Evolutionary conservation across 768 basidiomycete genomes (phyloP).

Genomic region (Amanita fuliginea): DNA sequence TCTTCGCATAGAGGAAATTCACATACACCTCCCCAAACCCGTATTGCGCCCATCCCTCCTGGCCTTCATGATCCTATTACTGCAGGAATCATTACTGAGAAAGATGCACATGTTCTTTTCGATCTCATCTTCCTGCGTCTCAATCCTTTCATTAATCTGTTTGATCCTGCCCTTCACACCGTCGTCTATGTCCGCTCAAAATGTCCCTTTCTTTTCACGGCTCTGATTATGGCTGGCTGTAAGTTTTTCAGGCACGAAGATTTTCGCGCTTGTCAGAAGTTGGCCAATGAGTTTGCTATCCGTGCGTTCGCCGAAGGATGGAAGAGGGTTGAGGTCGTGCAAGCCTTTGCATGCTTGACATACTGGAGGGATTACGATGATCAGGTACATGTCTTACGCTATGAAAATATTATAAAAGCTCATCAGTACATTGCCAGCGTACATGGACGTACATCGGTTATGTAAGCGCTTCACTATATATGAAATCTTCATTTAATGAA

Average conservation of each 20-base stretch:
- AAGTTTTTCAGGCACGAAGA: constrained; percentile 70
- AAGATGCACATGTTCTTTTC: constrained; percentile 61
- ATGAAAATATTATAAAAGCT: constrained; percentile 6
- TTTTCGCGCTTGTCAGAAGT: constrained; percentile 57
- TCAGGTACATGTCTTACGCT: constrained; percentile 34
- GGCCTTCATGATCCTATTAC: constrained; percentile 58
- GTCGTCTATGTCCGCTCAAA: constrained; percentile 67
- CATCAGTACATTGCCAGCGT: constrained; percentile 30
- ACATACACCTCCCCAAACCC: constrained; percentile 27
- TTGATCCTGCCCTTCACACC: constrained; percentile 82
- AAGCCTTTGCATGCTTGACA: constrained; percentile 80
- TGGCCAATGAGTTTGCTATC: constrained; percentile 66
- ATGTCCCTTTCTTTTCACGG: constrained; percentile 78
- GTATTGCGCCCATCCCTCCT: constrained; percentile 23
- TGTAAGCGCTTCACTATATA: constrained; percentile 29
- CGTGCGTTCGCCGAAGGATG: constrained; percentile 70
- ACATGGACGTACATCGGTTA: constrained; percentile 88
- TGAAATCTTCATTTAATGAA: constrained; percentile 5
- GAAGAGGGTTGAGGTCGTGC: constrained; percentile 79
- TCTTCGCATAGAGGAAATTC: constrained; percentile 24
- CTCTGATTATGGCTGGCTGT: constrained; percentile 73
- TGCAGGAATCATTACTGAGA: constrained; percentile 58
- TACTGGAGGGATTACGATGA: constrained; percentile 90
- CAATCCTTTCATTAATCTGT: constrained; percentile 83
- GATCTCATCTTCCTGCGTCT: constrained; percentile 74